A percentile compares a stretch with the other conserved stretches of the same genome.
Evolutionary conservation across 2,329 filamentous ascomycete species (phyloP).

Genomic region (Botryotinia narcissicola): DNA sequence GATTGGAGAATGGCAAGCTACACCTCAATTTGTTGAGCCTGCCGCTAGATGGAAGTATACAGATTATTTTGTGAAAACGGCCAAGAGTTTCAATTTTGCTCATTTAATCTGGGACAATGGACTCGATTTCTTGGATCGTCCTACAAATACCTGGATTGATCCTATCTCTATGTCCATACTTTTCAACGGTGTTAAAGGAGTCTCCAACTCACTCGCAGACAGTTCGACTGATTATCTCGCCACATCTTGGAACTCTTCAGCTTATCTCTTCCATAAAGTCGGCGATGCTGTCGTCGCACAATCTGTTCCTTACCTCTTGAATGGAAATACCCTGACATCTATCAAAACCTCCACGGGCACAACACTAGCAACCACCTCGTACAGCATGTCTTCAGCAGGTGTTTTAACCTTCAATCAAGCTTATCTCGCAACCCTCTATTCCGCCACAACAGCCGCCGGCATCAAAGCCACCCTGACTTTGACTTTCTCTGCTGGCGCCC

Average conservation of each 20-base stretch:
- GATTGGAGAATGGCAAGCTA: slow-evolving; percentile 57
- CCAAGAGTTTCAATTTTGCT: slow-evolving; percentile 49
- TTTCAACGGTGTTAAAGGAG: slow-evolving; percentile 44
- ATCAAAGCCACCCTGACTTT: slow-evolving; percentile 51
- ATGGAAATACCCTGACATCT: slow-evolving; percentile 51
- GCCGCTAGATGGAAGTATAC: slow-evolving; percentile 58
- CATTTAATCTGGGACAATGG: slow-evolving; percentile 61
- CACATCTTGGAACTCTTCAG: slow-evolving; percentile 48
- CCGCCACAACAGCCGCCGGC: slow-evolving; percentile 44
- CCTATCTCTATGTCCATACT: slow-evolving; percentile 48
- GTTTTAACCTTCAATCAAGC: slow-evolving; percentile 48
- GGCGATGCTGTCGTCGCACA: slow-evolving; percentile 45
- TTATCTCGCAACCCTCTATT: slow-evolving; percentile 48
- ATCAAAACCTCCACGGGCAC: slow-evolving; percentile 42
- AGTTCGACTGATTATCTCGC: slow-evolving; percentile 50
- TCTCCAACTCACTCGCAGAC: slow-evolving; percentile 50
- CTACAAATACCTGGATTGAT: slow-evolving; percentile 50
- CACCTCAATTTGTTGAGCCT: slow-evolving; percentile 49
- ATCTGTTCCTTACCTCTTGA: slow-evolving; percentile 50
- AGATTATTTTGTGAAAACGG: slow-evolving; percentile 51
- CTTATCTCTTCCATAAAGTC: slow-evolving; percentile 54
- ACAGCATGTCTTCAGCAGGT: slow-evolving; percentile 45
- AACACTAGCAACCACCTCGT: slow-evolving; percentile 45
- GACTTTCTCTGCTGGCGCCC: slow-evolving; percentile 50
- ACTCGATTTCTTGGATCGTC: slow-evolving; percentile 52